These are phyloP conservation scores for Thymus mandschuricus DNA, from an alignment of 257 asterid genomes.

Conservation along the genomic window DNA sequence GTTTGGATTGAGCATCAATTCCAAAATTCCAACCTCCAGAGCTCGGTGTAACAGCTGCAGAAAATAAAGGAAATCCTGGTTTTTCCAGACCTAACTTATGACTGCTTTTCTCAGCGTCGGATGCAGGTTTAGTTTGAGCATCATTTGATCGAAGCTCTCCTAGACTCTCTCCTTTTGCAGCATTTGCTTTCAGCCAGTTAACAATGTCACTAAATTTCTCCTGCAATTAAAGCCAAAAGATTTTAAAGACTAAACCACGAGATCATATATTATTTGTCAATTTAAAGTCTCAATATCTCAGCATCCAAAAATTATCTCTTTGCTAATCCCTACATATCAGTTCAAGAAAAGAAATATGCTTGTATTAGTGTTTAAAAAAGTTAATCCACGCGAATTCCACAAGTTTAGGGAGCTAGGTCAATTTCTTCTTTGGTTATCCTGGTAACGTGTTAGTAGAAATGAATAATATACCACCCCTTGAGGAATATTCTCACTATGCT, in stretches of 20 bases:
- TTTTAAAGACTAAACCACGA: slow-evolving; percentile 9
- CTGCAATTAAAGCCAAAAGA: slow-evolving; percentile 50
- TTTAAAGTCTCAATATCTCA: slow-evolving; percentile 25
- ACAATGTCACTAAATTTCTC: slow-evolving; percentile 89
- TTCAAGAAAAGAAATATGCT: neutral
- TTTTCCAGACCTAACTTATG: slow-evolving; percentile 27
- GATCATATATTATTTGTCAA: neutral
- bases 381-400: neutral
- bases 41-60: slow-evolving; percentile 3
- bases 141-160: slow-evolving; percentile 39
- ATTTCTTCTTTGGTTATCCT: neutral
- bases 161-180: slow-evolving; percentile 44
- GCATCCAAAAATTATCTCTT: slow-evolving; percentile 2
- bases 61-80: slow-evolving; percentile 4
- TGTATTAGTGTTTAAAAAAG: neutral
- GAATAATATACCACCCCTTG: neutral
- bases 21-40: slow-evolving; percentile 42
- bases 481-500: neutral
- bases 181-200: slow-evolving; percentile 78
- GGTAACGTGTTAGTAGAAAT: neutral
- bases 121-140: slow-evolving; percentile 37
- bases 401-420: neutral
- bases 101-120: slow-evolving; percentile 35
- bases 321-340: neutral
- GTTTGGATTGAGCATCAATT: slow-evolving; percentile 31